Percentiles rank a stretch among this genome's conserved stretches.
phyloP scores from a whole-genome alignment of 305 asterid genomes.

The Salvia sclarea region DNA sequence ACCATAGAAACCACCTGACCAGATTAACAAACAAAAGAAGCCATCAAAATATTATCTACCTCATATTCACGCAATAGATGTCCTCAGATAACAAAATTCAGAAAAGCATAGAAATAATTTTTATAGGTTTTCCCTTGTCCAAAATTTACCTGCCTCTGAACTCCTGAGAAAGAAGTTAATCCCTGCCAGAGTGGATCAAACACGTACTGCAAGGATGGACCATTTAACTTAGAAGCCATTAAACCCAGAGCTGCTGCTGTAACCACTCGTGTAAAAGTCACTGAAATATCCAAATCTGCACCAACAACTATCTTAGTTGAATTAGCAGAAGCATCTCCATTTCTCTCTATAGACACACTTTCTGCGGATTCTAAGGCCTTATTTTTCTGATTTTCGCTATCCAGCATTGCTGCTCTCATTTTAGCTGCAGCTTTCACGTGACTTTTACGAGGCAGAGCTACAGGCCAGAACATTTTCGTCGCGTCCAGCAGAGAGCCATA shows the following conservation, averaged over 20 bases:
- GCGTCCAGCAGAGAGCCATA: slow-evolving; percentile 85
- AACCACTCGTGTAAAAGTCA: slow-evolving; percentile 84
- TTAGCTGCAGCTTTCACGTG: slow-evolving; percentile 97
- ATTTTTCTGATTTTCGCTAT: slow-evolving; percentile 52
- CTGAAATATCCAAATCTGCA: slow-evolving; percentile 83
- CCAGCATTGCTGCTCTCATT: slow-evolving; percentile 81
- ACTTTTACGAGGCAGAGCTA: slow-evolving; percentile 94
- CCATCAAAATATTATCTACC: slow-evolving; percentile 16
- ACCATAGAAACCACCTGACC: slow-evolving; percentile 91
- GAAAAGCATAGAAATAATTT: slow-evolving; percentile 6
- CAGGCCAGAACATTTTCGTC: slow-evolving; percentile 96
- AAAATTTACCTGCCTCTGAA: slow-evolving; percentile 87
- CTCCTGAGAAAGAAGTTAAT: slow-evolving; percentile 81
- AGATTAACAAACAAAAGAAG: slow-evolving; percentile 30
- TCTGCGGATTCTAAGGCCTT: slow-evolving; percentile 50
- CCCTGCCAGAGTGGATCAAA: slow-evolving; percentile 86
- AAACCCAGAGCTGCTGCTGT: slow-evolving; percentile 87
- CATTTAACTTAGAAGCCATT: slow-evolving; percentile 76
- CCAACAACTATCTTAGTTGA: slow-evolving; percentile 86
- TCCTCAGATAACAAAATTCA: slow-evolving; percentile 12
- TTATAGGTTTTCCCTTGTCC: slow-evolving; percentile 19
- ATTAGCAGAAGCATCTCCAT: slow-evolving; percentile 59
- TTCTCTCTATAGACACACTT: slow-evolving; percentile 53
- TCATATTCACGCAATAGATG: slow-evolving; percentile 21
- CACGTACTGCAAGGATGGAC: slow-evolving; percentile 62